Conservation (phyloP, 1,284 basidiomycete genomes). For the Omphalotus olearius region DNA sequence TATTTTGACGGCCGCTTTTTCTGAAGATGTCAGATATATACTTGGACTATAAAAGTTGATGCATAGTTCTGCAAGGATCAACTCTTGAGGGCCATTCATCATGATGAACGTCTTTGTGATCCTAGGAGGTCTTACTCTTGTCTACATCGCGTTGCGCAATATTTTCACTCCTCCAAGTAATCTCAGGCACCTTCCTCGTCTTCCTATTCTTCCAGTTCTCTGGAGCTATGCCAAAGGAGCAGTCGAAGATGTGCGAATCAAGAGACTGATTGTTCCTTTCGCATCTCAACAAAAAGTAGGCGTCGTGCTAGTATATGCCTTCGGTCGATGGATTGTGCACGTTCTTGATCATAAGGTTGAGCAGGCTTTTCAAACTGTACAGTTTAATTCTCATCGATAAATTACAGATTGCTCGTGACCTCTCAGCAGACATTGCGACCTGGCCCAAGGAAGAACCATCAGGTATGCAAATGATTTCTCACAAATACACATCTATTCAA, state of each 20-base stretch:
- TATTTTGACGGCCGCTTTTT: no score
- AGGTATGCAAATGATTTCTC: constrained; percentile 17
- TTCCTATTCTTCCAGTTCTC: constrained; percentile 18
- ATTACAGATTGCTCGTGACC: constrained; percentile 15
- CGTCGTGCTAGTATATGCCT: constrained; percentile 19
- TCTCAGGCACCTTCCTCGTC: constrained; percentile 19
- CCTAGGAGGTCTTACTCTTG: neutral
- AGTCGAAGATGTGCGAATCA: constrained; percentile 17
- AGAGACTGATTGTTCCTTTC: constrained; percentile 18
- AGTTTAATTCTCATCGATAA: neutral
- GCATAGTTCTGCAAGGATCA: no score
- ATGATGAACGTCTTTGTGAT: no score
- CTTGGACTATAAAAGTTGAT: no score
- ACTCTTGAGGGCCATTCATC: no score
- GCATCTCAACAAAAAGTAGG: constrained; percentile 16
- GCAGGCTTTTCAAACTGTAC: neutral
- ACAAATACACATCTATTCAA: neutral
- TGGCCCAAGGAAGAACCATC: constrained; percentile 26
- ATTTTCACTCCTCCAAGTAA: constrained; percentile 9
- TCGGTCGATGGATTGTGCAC: constrained; percentile 23
- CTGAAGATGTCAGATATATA: no score
- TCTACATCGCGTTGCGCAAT: neutral
- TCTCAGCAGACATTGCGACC: constrained; percentile 17
- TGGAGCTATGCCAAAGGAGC: constrained; percentile 20
- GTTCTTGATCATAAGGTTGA: constrained; percentile 20